These are phyloP conservation scores for Lachnellula hyalina DNA, from an alignment of 2,329 filamentous ascomycete genomes.

Conservation along the genomic window DNA sequence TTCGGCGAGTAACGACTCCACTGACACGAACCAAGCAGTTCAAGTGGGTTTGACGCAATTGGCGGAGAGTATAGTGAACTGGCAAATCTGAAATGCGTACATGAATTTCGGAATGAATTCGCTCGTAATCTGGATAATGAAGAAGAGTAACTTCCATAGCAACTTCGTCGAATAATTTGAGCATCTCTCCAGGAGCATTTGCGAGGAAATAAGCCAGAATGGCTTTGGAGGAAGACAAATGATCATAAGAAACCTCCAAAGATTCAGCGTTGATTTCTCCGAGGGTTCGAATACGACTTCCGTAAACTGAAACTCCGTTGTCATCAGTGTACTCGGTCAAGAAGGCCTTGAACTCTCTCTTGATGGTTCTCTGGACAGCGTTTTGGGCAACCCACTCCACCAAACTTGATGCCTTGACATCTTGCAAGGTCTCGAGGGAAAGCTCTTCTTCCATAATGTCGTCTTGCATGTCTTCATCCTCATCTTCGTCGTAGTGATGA, in stretches of 20 bases:
- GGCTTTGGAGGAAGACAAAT: conserved; percentile 84
- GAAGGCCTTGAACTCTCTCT: conserved; percentile 95
- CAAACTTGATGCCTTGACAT: conserved; percentile 88
- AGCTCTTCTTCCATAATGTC: conserved; percentile 96
- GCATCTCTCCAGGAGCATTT: conserved; percentile 89
- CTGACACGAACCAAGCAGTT: conserved; percentile 94
- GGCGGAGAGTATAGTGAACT: conserved; percentile 89
- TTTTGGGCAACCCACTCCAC: conserved; percentile 94
- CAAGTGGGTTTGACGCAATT: conserved; percentile 89
- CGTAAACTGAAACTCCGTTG: conserved; percentile 86
- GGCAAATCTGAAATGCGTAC: conserved; percentile 94
- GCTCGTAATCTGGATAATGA: conserved; percentile 95
- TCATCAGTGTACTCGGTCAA: conserved; percentile 93
- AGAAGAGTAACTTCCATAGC: conserved; percentile 94
- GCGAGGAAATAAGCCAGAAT: conserved; percentile 93
- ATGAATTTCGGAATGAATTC: conserved; percentile 96
- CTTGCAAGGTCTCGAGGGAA: conserved; percentile 81
- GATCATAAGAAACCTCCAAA: conserved; percentile 91
- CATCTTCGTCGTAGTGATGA: conserved; percentile 90
- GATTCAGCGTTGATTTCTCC: conserved; percentile 96
- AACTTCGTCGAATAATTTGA: conserved; percentile 94
- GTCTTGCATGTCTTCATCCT: conserved; percentile 84
- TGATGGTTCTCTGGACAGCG: conserved; percentile 86
- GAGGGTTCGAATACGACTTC: conserved; percentile 87
- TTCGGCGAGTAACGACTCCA: conserved; percentile 90